Percentiles rank a stretch among this genome's conserved stretches.
Evolutionary conservation across 2,329 filamentous ascomycete species (phyloP).

Genomic region (Talaromyces marneffei): DNA sequence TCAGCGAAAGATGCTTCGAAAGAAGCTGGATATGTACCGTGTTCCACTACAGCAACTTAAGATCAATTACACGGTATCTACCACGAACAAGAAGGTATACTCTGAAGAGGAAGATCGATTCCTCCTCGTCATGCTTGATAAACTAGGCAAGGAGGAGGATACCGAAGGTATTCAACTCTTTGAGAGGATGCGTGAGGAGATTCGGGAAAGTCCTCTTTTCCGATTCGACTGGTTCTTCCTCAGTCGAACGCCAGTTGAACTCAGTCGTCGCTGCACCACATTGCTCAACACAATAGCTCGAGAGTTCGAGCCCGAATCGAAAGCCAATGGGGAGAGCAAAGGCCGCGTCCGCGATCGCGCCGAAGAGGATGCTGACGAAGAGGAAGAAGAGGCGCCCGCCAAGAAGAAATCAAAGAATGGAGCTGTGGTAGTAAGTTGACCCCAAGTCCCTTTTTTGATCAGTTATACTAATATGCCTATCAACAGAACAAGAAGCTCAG

Average conservation of each 20-base stretch:
- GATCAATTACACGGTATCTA: constrained; percentile 97
- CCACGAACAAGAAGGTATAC: constrained; percentile 99
- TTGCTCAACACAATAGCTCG: constrained; percentile 89
- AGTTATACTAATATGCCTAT: neutral
- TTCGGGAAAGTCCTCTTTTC: constrained; percentile 89
- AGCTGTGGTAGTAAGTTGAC: constrained; percentile 61
- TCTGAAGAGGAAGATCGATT: constrained; percentile 98
- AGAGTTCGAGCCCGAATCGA: constrained; percentile 68
- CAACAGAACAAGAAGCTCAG: constrained; percentile 87
- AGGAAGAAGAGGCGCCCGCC: constrained; percentile 84
- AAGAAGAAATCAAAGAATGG: constrained; percentile 69
- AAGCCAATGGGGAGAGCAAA: constrained; percentile 59
- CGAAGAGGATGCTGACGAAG: constrained; percentile 75
- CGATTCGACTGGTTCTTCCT: constrained; percentile 99
- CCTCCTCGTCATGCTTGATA: constrained; percentile 85
- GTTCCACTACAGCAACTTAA: constrained; percentile 96
- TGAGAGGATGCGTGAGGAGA: constrained; percentile 94
- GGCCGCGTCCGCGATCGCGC: constrained; percentile 57
- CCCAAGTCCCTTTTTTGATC: neutral
- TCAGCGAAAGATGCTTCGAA: constrained; percentile 84
- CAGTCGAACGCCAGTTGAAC: constrained; percentile 85
- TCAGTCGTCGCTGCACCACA: constrained; percentile 87
- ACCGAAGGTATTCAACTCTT: constrained; percentile 52
- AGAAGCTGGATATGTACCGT: constrained; percentile 96
- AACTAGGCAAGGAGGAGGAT: constrained; percentile 81